Percentiles rank a stretch among this genome's conserved stretches.
Evolutionary conservation across 139 green algal species (phyloP).

Genomic region (Astrephomene gubernaculifera): DNA sequence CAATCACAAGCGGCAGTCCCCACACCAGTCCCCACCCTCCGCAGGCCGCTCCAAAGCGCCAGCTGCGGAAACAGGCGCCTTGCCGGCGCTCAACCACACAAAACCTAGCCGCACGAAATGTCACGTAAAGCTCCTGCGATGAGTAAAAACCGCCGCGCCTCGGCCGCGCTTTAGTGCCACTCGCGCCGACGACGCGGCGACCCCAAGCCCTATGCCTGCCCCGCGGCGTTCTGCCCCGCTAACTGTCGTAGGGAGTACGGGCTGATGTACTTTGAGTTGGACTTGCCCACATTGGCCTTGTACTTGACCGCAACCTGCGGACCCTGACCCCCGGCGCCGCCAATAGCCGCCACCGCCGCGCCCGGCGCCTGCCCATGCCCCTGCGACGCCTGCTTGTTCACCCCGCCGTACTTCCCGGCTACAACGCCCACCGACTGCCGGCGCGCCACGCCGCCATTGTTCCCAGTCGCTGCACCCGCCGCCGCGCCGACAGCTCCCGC

Average conservation of each 20-base stretch:
- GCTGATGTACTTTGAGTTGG: conserved; percentile 50
- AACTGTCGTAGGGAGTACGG: conserved; percentile 48
- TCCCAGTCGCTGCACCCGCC: not conserved
- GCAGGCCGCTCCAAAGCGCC: too few relatives aligned
- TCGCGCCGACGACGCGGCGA: too few relatives aligned
- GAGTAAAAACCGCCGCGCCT: too few relatives aligned
- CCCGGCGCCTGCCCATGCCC: conserved; percentile 21
- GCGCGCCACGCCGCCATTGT: not conserved
- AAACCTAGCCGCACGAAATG: too few relatives aligned
- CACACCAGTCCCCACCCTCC: too few relatives aligned
- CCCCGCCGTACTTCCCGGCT: conserved; percentile 11
- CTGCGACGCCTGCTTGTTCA: conserved; percentile 31
- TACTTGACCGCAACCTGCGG: conserved; percentile 33
- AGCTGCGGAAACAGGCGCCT: too few relatives aligned
- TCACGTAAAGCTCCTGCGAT: too few relatives aligned
- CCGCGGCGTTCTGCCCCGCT: conserved; percentile 42
- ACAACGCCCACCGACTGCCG: conserved; percentile 38
- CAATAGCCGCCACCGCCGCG: conserved; percentile 4
- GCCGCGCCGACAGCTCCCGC: not conserved
- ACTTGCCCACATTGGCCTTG: conserved; percentile 49
- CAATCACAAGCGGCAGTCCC: too few relatives aligned
- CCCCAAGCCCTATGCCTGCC: conserved; percentile 8
- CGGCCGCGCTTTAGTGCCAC: too few relatives aligned
- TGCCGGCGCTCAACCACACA: too few relatives aligned
- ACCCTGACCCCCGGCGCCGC: not conserved